phyloP scores from a whole-genome alignment of 192 early-diverging fungal genomes.

The Pilobolus umbonatus region DNA sequence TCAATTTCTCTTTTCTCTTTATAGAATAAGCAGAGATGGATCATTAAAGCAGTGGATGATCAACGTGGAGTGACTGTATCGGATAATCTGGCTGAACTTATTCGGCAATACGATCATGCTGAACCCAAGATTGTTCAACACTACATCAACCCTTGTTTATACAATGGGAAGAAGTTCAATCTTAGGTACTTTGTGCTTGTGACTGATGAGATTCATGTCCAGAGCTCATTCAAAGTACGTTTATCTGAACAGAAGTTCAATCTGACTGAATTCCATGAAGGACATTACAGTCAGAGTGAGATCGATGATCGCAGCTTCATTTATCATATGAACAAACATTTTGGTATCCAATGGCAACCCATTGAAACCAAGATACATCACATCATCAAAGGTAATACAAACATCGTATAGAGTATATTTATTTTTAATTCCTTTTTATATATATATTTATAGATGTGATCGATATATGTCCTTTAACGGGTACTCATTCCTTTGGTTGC shows the following conservation, averaged over 20 bases:
- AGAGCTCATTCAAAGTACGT: conserved; percentile 50
- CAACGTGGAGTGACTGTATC: conserved; percentile 40
- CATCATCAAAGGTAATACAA: conserved; percentile 42
- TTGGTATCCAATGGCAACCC: conserved; percentile 37
- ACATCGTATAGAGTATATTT: too few relatives aligned
- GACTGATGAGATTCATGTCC: conserved; percentile 34
- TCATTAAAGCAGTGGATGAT: conserved; percentile 41
- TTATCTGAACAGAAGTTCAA: conserved; percentile 40
- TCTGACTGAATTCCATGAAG: conserved; percentile 35
- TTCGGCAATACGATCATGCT: conserved; percentile 37
- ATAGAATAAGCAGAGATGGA: conserved; percentile 37
- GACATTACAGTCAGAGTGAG: conserved; percentile 46
- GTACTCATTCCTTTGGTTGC: conserved; percentile 41
- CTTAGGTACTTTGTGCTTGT: conserved; percentile 41
- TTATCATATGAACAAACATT: conserved; percentile 45
- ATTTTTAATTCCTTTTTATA: background rate
- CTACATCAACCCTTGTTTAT: conserved; percentile 42
- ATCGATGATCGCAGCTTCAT: conserved; percentile 43
- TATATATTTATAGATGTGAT: background rate
- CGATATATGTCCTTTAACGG: conserved; percentile 32
- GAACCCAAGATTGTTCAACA: conserved; percentile 41
- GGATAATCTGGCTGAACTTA: conserved; percentile 33
- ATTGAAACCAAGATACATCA: conserved; percentile 43
- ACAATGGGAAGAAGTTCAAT: conserved; percentile 47
- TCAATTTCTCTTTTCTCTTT: background rate